Conservation (phyloP, 169 alveolate genomes). For the Plasmodium gallinaceum region DNA sequence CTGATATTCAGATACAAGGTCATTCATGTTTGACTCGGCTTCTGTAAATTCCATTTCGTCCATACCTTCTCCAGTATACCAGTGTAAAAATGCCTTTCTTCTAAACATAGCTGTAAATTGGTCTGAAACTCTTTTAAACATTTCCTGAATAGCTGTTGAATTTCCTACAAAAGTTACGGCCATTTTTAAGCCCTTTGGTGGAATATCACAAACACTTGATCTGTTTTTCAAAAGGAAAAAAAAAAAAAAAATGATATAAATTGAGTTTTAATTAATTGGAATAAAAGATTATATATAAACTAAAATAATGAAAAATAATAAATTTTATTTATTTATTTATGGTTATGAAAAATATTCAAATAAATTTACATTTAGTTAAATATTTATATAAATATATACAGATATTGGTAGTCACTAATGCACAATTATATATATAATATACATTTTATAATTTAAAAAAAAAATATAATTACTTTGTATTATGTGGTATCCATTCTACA, state of each 20-base stretch:
- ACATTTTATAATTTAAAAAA: not conserved
- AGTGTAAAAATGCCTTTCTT: slow-evolving; percentile 98
- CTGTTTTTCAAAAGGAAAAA: slow-evolving; percentile 56
- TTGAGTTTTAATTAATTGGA: no score
- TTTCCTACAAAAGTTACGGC: slow-evolving; percentile 98
- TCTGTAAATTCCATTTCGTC: slow-evolving; percentile 99
- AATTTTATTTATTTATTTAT: not conserved
- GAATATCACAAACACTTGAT: slow-evolving; percentile 98
- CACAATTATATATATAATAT: not conserved
- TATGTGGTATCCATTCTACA: slow-evolving; percentile 99
- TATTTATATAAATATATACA: not conserved
- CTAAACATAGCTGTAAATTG: slow-evolving; percentile 98
- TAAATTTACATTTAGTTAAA: not conserved
- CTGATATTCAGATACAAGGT: slow-evolving; percentile 97
- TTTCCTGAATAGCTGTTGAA: slow-evolving; percentile 98
- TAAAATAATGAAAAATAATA: not conserved
- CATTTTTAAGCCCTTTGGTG: slow-evolving; percentile 99
- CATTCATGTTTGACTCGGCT: slow-evolving; percentile 98
- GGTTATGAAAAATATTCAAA: no score
- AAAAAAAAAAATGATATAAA: slow-evolving; percentile 1
- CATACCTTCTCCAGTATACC: slow-evolving; percentile 99
- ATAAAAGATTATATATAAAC: not conserved
- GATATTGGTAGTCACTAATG: not conserved
- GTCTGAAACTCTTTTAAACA: slow-evolving; percentile 98
- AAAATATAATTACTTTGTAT: slow-evolving; percentile 89